Conservation (phyloP, 169 alveolate genomes). For the Plasmodium falciparum region DNA sequence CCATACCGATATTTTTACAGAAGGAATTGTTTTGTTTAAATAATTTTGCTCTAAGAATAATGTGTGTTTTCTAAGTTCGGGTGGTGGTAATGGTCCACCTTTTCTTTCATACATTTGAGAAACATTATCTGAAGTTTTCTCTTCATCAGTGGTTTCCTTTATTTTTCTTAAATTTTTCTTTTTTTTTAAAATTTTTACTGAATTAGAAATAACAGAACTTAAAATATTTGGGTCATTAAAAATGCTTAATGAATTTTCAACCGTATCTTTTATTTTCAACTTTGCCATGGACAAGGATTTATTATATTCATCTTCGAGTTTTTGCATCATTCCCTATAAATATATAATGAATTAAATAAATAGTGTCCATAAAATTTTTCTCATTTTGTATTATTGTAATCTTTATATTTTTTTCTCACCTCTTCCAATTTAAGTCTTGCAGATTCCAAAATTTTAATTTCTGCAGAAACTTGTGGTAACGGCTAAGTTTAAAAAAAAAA, state of each 20-base stretch:
- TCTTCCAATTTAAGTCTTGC: constrained; percentile 83
- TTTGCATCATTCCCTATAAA: constrained; percentile 70
- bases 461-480: constrained; percentile 85
- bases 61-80: constrained; percentile 67
- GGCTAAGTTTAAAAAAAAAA: constrained; percentile 75
- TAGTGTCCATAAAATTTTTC: no score
- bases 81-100: constrained; percentile 74
- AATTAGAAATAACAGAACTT: constrained; percentile 58
- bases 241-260: constrained; percentile 54
- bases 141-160: constrained; percentile 6
- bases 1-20: constrained; percentile 65
- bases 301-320: constrained; percentile 72
- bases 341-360: background rate
- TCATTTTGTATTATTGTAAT: no score
- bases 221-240: constrained; percentile 58
- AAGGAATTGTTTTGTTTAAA: constrained; percentile 44
- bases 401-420: constrained; percentile 46
- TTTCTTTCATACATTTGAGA: constrained; percentile 13
- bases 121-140: constrained; percentile 15
- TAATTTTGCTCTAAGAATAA: constrained; percentile 53
- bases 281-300: constrained; percentile 46
- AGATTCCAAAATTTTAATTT: constrained; percentile 79
- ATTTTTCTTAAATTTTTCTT: constrained; percentile 20
- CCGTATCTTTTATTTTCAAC: constrained; percentile 55
- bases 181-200: constrained; percentile 36